Conservation (phyloP, 179 eudicot species). For the Carnegiea gigantea region DNA sequence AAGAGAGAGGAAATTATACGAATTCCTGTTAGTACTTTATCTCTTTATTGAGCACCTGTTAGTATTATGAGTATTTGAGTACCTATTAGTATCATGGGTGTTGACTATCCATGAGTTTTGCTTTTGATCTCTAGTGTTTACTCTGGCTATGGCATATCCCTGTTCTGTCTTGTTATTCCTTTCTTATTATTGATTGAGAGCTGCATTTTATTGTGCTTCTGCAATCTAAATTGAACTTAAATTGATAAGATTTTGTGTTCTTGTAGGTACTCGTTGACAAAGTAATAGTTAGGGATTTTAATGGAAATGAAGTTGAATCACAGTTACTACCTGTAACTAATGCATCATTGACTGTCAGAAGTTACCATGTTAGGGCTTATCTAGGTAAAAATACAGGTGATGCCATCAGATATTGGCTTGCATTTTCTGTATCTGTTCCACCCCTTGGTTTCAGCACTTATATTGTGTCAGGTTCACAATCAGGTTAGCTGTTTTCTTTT, state of each 20-base stretch:
- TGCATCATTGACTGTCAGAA: conserved; percentile 46
- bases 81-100: too few species aligned
- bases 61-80: too few species aligned
- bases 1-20: conserved; percentile 77
- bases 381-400: conserved; percentile 49
- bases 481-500: conserved; percentile 46
- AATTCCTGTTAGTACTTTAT: conserved; percentile 65
- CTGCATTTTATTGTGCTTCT: not conserved
- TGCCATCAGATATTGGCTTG: conserved; percentile 67
- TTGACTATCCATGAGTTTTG: too few species aligned
- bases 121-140: not conserved
- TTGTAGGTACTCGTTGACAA: conserved; percentile 59
- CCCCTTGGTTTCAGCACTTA: conserved; percentile 97
- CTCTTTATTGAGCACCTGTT: not conserved
- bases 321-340: conserved; percentile 77
- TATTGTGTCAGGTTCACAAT: conserved; percentile 35
- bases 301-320: conserved; percentile 73
- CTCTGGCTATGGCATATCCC: not conserved
- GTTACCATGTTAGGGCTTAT: conserved; percentile 62
- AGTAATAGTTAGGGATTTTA: conserved; percentile 57
- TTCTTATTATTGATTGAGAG: too few species aligned
- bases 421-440: conserved; percentile 79
- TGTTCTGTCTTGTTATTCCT: not conserved
- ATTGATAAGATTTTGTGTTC: conserved; percentile 17
- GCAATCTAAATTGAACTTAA: not conserved